Conservation (phyloP, 345 rosid species). For the Eutrema heterophyllum region DNA sequence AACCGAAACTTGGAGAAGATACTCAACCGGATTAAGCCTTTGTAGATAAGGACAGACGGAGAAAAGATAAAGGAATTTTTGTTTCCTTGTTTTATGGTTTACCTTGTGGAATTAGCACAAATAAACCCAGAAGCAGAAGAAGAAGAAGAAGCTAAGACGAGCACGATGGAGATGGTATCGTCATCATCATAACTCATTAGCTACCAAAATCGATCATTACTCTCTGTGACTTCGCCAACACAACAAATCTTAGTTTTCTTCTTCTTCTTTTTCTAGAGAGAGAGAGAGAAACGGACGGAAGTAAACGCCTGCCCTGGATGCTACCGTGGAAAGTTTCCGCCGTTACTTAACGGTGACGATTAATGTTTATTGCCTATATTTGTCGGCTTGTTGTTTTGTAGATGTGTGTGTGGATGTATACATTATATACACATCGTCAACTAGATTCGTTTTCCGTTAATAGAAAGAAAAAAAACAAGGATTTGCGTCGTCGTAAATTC, state of each 20-base stretch:
- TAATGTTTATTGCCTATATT: not conserved
- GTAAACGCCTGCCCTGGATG: slow-evolving; percentile 47
- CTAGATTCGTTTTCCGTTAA: not conserved
- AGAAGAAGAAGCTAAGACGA: slow-evolving; percentile 35
- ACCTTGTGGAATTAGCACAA: slow-evolving; percentile 47
- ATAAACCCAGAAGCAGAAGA: slow-evolving; percentile 36
- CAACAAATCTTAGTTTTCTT: slow-evolving; percentile 16
- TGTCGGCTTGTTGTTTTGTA: not conserved
- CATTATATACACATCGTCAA: not conserved
- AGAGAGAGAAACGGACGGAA: slow-evolving; percentile 2
- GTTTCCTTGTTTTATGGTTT: slow-evolving; percentile 29
- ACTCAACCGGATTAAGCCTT: slow-evolving; percentile 7
- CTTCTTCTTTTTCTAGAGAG: slow-evolving; percentile 3
- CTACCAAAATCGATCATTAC: slow-evolving; percentile 24
- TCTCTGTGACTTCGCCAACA: slow-evolving; percentile 4
- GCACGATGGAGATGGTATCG: slow-evolving; percentile 36
- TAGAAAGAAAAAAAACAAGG: not conserved
- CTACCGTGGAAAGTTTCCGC: slow-evolving; percentile 22
- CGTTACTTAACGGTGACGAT: slow-evolving; percentile 47
- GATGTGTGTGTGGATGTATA: not conserved
- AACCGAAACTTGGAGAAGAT: not conserved
- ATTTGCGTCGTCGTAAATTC: not conserved
- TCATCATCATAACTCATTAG: slow-evolving; percentile 33
- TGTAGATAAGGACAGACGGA: not conserved
- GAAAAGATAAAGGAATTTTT: not conserved